Conservation (phyloP, 2,329 filamentous ascomycete species). For the Bipolaris gigantea region DNA sequence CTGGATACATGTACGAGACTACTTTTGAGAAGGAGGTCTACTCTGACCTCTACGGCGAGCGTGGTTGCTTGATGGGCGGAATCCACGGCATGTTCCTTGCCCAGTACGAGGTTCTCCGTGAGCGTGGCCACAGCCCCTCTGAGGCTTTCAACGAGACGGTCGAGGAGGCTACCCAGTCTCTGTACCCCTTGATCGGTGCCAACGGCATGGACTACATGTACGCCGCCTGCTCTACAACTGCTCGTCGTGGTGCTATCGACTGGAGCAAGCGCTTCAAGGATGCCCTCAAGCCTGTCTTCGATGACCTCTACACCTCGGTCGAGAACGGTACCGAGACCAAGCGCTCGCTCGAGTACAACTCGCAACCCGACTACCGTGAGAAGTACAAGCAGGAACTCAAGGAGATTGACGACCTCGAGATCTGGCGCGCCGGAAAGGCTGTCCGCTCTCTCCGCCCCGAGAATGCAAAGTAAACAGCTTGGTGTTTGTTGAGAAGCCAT, state of each 20-base stretch:
- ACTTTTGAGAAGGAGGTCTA: constrained; percentile 99
- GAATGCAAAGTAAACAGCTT: constrained; percentile 38
- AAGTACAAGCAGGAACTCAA: constrained; percentile 98
- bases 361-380: constrained; percentile 92
- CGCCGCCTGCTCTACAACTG: constrained; percentile 98
- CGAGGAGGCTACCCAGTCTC: constrained; percentile 96
- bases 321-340: constrained; percentile 90
- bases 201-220: constrained; percentile 99
- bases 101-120: constrained; percentile 99
- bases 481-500: background rate
- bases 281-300: constrained; percentile 97
- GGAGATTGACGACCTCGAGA: constrained; percentile 97
- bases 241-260: constrained; percentile 97
- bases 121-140: constrained; percentile 94
- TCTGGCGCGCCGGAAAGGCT: constrained; percentile 98
- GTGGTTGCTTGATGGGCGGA: constrained; percentile 99
- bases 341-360: constrained; percentile 96
- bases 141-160: constrained; percentile 99
- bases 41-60: constrained; percentile 99
- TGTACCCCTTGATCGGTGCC: constrained; percentile 96
- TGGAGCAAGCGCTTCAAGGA: constrained; percentile 98
- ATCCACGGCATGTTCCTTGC: constrained; percentile 99
- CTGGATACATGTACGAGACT: constrained; percentile 99
- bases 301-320: constrained; percentile 93
- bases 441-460: constrained; percentile 63